Evolutionary conservation across 2,329 filamentous ascomycete genomes (phyloP).

Genomic region (Colletotrichum sp.): DNA sequence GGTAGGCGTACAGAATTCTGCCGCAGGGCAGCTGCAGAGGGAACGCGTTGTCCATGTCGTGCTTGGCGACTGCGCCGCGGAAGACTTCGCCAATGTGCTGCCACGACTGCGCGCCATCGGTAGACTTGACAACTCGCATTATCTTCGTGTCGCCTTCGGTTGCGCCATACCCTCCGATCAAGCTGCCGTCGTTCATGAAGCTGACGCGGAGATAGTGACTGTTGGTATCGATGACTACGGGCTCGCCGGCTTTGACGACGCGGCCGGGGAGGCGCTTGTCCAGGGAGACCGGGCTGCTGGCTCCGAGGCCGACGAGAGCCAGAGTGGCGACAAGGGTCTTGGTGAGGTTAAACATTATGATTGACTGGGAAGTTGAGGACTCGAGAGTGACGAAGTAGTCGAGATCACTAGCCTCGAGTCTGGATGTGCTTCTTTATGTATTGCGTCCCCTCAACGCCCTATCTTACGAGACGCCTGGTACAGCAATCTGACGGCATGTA

Average conservation of each 20-base stretch:
- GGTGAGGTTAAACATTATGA: background rate
- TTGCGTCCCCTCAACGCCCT: background rate
- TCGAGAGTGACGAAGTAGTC: background rate
- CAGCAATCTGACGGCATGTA: background rate
- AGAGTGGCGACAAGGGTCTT: background rate
- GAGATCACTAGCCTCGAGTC: background rate
- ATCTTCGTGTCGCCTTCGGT: constrained; percentile 26
- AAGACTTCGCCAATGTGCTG: constrained; percentile 27
- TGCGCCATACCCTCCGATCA: constrained; percentile 34
- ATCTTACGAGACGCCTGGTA: background rate
- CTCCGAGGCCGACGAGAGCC: background rate
- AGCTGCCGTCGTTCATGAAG: constrained; percentile 27
- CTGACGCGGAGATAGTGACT: constrained; percentile 36
- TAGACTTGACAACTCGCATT: constrained; percentile 29
- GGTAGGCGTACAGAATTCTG: constrained; percentile 39
- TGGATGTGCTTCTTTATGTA: background rate
- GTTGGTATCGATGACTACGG: constrained; percentile 28
- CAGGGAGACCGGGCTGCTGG: background rate
- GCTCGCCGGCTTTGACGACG: constrained; percentile 19
- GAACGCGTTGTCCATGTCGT: constrained; percentile 38
- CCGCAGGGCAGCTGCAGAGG: constrained; percentile 38
- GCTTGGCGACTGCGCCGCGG: constrained; percentile 12
- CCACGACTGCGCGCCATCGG: constrained; percentile 34
- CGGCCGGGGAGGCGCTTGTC: background rate
- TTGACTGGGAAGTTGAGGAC: background rate